Percentiles rank a stretch among this genome's conserved stretches.
Conservation (phyloP, 176 grass and related monocot genomes). For the Cenchrus americanus region DNA sequence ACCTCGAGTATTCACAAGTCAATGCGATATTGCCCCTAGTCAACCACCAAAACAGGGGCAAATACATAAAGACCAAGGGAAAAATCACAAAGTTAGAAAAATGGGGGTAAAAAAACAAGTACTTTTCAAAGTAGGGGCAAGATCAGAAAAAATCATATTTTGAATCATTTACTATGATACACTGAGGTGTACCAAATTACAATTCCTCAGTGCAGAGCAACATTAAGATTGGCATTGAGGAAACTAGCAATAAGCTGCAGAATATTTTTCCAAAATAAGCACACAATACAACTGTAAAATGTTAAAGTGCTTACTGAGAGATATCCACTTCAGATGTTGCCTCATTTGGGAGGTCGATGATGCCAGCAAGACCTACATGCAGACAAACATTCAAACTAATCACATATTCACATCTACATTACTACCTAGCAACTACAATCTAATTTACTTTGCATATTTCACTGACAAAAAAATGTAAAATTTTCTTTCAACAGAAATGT, state of each 20-base stretch:
- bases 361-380: constrained; percentile 57
- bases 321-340: constrained; percentile 50
- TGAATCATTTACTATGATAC: constrained; percentile 25
- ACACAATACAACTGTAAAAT: constrained; percentile 1
- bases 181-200: background rate
- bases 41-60: no score
- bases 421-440: background rate
- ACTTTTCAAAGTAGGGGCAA: no score
- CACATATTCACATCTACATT: constrained; percentile 1
- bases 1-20: no score
- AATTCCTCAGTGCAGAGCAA: background rate
- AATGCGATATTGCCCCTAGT: no score
- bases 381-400: constrained; percentile 26
- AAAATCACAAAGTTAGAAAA: no score
- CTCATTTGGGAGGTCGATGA: constrained; percentile 56
- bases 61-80: no score
- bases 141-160: background rate
- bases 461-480: background rate
- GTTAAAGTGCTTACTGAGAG: constrained; percentile 48
- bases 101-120: no score
- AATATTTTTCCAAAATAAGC: background rate
- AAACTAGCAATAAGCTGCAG: constrained; percentile 3
- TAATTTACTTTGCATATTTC: background rate
- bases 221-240: background rate
- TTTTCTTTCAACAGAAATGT: background rate